A percentile compares a stretch with the other conserved stretches of the same genome.
These are phyloP conservation scores for Xylaria sp. DNA, from an alignment of 2,329 filamentous ascomycete genomes.

Conservation along the genomic window DNA sequence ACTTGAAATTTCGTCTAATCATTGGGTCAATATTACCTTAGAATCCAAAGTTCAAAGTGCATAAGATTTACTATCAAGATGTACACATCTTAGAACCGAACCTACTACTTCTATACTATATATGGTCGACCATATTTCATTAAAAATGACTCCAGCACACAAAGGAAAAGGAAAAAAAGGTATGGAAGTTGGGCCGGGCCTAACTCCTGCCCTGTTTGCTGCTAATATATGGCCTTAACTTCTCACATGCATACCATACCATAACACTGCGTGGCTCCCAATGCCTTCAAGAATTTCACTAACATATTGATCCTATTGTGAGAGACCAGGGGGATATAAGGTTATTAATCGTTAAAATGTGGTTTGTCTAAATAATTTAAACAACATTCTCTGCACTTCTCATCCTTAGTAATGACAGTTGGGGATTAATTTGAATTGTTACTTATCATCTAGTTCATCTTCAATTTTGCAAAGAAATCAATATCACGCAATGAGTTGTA, in stretches of 20 bases:
- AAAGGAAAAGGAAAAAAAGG: background rate
- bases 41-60: background rate
- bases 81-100: background rate
- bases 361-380: background rate
- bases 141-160: background rate
- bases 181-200: too few species aligned
- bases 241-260: background rate
- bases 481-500: background rate
- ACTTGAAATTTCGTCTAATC: background rate
- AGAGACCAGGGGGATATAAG: background rate
- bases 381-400: background rate
- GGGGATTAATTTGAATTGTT: background rate
- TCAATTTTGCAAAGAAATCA: background rate
- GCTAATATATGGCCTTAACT: background rate
- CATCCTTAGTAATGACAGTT: background rate
- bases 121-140: too few species aligned
- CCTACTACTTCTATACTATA: background rate
- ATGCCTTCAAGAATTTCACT: too few species aligned
- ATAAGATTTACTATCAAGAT: background rate
- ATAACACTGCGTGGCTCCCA: background rate
- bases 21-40: conserved; percentile 4
- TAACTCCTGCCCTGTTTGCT: background rate
- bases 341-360: background rate
- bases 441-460: background rate
- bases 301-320: background rate